Conservation (phyloP, 495 filamentous ascomycete genomes). For the Aspergillus avenaceus region DNA sequence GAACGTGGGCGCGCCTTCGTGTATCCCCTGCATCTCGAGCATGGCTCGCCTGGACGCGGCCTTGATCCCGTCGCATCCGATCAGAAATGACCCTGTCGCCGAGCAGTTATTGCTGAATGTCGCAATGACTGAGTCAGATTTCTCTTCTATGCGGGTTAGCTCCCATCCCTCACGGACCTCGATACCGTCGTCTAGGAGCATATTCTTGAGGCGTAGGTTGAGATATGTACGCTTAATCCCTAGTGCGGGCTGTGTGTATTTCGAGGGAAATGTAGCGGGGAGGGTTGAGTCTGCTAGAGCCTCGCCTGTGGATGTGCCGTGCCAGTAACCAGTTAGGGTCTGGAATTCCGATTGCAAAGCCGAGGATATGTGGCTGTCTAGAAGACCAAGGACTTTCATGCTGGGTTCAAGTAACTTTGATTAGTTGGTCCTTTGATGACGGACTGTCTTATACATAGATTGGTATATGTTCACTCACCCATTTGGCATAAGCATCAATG, state of each 20-base stretch:
- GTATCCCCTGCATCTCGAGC: not conserved
- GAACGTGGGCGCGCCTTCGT: not conserved
- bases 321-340: not conserved
- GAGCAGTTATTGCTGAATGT: conserved; percentile 4
- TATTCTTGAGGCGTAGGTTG: conserved; percentile 8
- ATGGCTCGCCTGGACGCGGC: conserved; percentile 7
- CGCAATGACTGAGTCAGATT: conserved; percentile 10
- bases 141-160: conserved; percentile 7
- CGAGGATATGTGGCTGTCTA: no score
- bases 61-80: conserved; percentile 23
- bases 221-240: conserved; percentile 9
- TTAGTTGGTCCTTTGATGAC: not conserved
- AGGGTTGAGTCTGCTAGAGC: conserved; percentile 3
- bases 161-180: conserved; percentile 13
- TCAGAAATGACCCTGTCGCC: conserved; percentile 14
- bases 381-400: conserved; percentile 3
- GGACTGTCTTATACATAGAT: no score
- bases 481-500: conserved; percentile 19
- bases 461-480: conserved; percentile 12
- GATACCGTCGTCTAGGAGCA: conserved; percentile 2
- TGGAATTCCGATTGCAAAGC: no score
- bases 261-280: conserved; percentile 1
- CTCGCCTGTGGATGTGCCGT: not conserved
- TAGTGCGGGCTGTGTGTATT: conserved; percentile 7
- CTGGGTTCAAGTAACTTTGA: not conserved